These are phyloP conservation scores for Canna indica DNA, from an alignment of 176 grass and related monocot genomes.

Conservation along the genomic window DNA sequence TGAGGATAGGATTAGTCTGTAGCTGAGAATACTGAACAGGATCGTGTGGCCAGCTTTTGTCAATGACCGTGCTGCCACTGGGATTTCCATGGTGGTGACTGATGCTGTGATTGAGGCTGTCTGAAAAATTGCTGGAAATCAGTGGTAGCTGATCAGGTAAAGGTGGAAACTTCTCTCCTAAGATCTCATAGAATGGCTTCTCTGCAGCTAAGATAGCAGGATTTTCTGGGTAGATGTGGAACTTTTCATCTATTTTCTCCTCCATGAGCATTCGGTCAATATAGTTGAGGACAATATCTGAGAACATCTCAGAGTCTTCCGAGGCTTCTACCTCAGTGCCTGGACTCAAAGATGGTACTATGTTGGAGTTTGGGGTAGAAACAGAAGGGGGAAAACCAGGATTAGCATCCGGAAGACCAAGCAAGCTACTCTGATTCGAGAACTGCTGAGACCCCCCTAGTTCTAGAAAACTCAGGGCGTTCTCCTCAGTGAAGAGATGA, in stretches of 20 bases:
- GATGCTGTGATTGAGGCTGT: not conserved
- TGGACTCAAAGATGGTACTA: not conserved
- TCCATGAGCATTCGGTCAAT: conserved; percentile 70
- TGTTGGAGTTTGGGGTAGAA: not conserved
- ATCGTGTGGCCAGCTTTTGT: not conserved
- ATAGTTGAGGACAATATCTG: conserved; percentile 57
- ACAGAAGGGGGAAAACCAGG: not conserved
- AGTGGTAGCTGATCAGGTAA: conserved; percentile 2
- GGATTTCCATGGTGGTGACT: not conserved
- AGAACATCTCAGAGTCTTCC: conserved; percentile 18
- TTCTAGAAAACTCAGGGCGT: not conserved
- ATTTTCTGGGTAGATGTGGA: conserved; percentile 41
- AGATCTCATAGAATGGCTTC: conserved; percentile 36
- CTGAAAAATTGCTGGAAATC: not conserved
- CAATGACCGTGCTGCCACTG: not conserved
- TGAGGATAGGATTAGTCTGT: not conserved
- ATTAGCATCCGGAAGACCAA: not conserved
- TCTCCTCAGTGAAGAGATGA: not conserved
- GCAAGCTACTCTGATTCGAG: not conserved
- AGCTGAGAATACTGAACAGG: not conserved
- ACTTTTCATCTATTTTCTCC: conserved; percentile 56
- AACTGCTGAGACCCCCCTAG: not conserved
- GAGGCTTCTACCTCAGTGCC: conserved; percentile 8
- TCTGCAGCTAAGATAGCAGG: conserved; percentile 37
- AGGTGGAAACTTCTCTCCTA: conserved; percentile 16